Evolutionary conservation across 169 alveolate genomes (phyloP).

Genomic region (Cryptosporidium ryanae): DNA sequence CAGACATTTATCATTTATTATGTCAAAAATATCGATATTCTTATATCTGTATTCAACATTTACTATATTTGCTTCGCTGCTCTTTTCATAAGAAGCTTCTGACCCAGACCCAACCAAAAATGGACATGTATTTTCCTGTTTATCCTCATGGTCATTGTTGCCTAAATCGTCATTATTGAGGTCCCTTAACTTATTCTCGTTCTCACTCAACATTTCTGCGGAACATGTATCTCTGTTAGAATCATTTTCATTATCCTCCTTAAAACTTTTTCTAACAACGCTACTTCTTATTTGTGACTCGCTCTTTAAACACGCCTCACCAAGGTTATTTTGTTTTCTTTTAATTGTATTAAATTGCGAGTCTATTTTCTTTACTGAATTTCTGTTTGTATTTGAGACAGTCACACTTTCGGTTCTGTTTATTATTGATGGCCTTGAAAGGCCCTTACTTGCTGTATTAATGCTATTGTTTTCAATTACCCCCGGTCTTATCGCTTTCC

Average conservation of each 20-base stretch:
- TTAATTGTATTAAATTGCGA: background rate
- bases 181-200: background rate
- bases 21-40: background rate
- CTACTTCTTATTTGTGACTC: background rate
- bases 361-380: background rate
- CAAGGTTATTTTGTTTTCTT: background rate
- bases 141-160: background rate
- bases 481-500: constrained; percentile 60
- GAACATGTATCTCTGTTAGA: background rate
- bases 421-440: constrained; percentile 24
- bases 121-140: constrained; percentile 23
- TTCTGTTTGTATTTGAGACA: constrained; percentile 9
- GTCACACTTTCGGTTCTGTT: constrained; percentile 4
- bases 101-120: constrained; percentile 67
- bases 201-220: background rate
- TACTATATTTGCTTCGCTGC: background rate
- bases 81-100: constrained; percentile 65
- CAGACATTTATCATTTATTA: background rate
- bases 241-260: background rate
- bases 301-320: background rate
- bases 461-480: constrained; percentile 20
- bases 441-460: constrained; percentile 1
- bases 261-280: background rate
- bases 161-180: background rate
- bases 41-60: background rate